These are phyloP conservation scores for Trichocomaceae sp. DNA, from an alignment of 2,329 filamentous ascomycete species.

Conservation along the genomic window DNA sequence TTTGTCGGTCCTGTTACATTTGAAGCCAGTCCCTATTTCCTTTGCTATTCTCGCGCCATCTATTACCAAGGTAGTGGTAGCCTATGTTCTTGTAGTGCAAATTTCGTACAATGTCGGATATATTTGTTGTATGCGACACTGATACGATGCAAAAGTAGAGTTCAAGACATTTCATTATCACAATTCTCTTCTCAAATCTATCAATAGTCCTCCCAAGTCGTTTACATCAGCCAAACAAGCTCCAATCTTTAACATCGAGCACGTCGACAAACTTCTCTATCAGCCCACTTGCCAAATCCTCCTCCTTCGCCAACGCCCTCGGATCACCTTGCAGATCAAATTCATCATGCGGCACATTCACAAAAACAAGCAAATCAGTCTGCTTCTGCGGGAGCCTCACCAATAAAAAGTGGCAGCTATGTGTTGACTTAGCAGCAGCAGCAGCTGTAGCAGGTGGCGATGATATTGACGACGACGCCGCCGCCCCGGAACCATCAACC, in stretches of 20 bases:
- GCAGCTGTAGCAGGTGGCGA: slow-evolving; percentile 12
- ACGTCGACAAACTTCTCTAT: slow-evolving; percentile 55
- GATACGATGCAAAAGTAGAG: no score
- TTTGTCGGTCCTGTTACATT: slow-evolving; percentile 4
- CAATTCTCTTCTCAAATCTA: neutral
- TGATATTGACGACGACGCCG: neutral
- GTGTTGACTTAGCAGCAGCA: slow-evolving; percentile 31
- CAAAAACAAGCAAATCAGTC: slow-evolving; percentile 76
- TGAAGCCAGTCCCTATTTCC: neutral
- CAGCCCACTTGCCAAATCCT: slow-evolving; percentile 40
- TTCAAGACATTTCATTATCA: neutral
- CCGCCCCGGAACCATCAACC: neutral
- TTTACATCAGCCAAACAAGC: slow-evolving; percentile 52
- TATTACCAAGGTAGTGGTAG: neutral
- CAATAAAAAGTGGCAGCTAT: slow-evolving; percentile 69
- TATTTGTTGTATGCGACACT: no score
- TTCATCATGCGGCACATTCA: slow-evolving; percentile 81
- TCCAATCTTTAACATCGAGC: slow-evolving; percentile 75
- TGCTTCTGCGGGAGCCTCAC: slow-evolving; percentile 66
- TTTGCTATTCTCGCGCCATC: neutral
- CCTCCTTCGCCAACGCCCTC: slow-evolving; percentile 62
- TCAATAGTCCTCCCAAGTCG: neutral
- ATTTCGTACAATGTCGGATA: neutral
- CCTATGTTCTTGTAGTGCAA: neutral
- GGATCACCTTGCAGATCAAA: slow-evolving; percentile 63